Conservation (phyloP, 1,284 basidiomycete genomes). For the Polyporus tsugae region DNA sequence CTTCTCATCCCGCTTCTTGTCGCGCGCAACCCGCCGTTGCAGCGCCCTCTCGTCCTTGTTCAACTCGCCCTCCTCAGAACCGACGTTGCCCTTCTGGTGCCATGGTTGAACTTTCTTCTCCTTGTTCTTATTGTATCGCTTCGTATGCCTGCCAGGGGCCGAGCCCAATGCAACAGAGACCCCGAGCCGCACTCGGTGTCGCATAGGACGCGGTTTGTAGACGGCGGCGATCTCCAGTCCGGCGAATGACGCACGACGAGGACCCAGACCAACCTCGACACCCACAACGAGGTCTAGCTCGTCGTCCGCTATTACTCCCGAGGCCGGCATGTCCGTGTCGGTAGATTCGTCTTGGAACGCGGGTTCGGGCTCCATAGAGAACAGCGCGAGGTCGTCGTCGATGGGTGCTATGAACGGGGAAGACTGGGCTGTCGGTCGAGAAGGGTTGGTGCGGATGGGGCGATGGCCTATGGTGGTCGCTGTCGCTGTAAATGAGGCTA, state of each 20-base stretch:
- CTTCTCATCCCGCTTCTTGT: slow-evolving; percentile 54
- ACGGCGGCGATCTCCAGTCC: slow-evolving; percentile 74
- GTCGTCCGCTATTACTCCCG: slow-evolving; percentile 33
- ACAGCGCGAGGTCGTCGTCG: slow-evolving; percentile 48
- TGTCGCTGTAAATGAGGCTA: slow-evolving; percentile 20
- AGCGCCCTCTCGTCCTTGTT: slow-evolving; percentile 45
- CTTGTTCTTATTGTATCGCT: slow-evolving; percentile 47
- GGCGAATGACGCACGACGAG: slow-evolving; percentile 45
- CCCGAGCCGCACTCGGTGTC: slow-evolving; percentile 48
- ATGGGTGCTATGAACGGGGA: slow-evolving; percentile 41
- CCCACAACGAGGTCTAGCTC: slow-evolving; percentile 30
- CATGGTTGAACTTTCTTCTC: slow-evolving; percentile 40
- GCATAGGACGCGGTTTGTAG: slow-evolving; percentile 73
- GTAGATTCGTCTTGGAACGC: slow-evolving; percentile 38
- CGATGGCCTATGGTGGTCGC: slow-evolving; percentile 28
- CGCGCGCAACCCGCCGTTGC: slow-evolving; percentile 56
- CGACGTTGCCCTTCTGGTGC: slow-evolving; percentile 23
- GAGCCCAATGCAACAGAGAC: slow-evolving; percentile 28
- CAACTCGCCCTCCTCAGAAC: neutral
- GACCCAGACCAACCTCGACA: slow-evolving; percentile 8
- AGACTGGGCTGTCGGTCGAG: slow-evolving; percentile 39
- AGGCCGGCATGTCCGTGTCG: neutral
- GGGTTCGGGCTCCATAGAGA: slow-evolving; percentile 58
- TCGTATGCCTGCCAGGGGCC: slow-evolving; percentile 44
- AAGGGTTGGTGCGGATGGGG: slow-evolving; percentile 34